These are phyloP conservation scores for Penicillium sp. DNA, from an alignment of 2,329 filamentous ascomycete genomes.

Conservation along the genomic window DNA sequence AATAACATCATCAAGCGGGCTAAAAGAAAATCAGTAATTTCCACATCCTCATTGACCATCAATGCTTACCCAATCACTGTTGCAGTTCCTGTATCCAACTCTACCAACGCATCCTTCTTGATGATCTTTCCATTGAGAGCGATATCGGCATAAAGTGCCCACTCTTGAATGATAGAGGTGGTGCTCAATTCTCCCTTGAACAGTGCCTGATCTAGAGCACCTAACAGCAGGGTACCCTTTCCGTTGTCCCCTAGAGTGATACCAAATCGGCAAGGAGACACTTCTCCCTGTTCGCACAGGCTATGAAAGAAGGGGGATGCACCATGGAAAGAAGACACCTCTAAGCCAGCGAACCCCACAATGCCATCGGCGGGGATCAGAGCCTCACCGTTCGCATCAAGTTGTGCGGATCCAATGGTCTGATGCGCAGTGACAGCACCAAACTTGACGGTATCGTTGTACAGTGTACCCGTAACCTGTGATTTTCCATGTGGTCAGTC, in stretches of 20 bases:
- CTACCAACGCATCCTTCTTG: constrained; percentile 7
- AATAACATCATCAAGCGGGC: not conserved
- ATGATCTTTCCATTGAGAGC: constrained; percentile 11
- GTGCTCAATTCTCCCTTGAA: constrained; percentile 16
- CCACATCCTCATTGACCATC: constrained; percentile 34
- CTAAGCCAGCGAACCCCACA: constrained; percentile 12
- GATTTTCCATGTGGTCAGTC: not conserved
- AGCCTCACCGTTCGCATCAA: not conserved
- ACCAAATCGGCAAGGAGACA: constrained; percentile 15
- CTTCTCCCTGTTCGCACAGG: constrained; percentile 10
- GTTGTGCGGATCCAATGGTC: constrained; percentile 9
- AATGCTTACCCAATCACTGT: constrained; percentile 6
- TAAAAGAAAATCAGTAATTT: not conserved
- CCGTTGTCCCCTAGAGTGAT: constrained; percentile 7
- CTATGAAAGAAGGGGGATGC: constrained; percentile 16
- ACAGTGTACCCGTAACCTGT: constrained; percentile 13
- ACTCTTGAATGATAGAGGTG: constrained; percentile 15
- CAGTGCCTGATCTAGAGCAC: constrained; percentile 8
- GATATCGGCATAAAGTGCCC: constrained; percentile 14
- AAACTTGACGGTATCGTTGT: constrained; percentile 21
- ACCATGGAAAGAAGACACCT: constrained; percentile 8
- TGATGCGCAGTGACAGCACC: constrained; percentile 10
- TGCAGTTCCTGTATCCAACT: constrained; percentile 9
- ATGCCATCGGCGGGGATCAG: constrained; percentile 16
- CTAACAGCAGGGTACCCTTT: not conserved